Conservation (phyloP, 768 basidiomycete genomes). For the Suillus tomentosus region DNA sequence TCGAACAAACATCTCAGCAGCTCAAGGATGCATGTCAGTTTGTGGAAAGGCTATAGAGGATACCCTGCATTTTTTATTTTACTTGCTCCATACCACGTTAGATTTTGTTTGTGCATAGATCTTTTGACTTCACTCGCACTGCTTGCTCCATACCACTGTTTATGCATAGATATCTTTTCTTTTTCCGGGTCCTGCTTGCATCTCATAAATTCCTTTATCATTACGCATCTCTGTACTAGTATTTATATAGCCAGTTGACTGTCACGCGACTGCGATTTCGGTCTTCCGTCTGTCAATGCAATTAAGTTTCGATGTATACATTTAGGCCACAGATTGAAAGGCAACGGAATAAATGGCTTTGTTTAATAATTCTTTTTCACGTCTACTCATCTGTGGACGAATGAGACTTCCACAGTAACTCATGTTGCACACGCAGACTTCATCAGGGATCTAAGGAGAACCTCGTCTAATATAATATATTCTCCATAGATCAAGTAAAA, state of each 20-base stretch:
- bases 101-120: neutral
- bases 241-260: neutral
- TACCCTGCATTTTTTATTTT: neutral
- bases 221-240: neutral
- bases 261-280: neutral
- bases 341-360: neutral
- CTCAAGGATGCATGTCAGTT: constrained; percentile 23
- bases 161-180: neutral
- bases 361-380: neutral
- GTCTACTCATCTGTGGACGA: neutral
- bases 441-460: neutral
- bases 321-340: neutral
- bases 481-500: neutral
- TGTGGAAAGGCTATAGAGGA: constrained; percentile 6
- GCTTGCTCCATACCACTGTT: constrained; percentile 2
- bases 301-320: neutral
- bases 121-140: neutral
- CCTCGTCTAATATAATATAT: neutral
- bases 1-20: constrained; percentile 26
- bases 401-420: neutral
- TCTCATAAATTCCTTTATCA: neutral
- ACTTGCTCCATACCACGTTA: neutral
- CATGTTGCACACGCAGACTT: neutral
- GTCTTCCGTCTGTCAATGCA: neutral
- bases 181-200: neutral